Base-by-base conservation (phyloP, 352 stramenopile genomes). In the Globisporangium alternatum region DNA sequence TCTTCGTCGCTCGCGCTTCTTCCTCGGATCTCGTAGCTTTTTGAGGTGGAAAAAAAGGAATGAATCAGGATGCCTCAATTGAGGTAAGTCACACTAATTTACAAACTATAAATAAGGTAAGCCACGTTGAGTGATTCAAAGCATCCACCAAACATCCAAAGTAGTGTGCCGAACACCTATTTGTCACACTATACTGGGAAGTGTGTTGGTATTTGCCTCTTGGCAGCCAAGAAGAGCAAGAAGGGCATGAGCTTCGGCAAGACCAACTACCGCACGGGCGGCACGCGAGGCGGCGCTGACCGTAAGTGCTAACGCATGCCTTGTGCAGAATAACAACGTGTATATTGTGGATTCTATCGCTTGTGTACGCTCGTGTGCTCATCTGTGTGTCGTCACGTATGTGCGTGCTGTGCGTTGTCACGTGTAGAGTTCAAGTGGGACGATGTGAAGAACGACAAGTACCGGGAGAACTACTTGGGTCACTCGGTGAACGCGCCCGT, bases 361-460 rank as follows among this genome's bases (percentile, higher is more conserved):
- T 5, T 7, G 9, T 9, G 12, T 15, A 47, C 21, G n/a, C 45
- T 52, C 6, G 5, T 52, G 17, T 22, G 21, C 31, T 51, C 7
- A 5, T 48, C 19, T 13, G 10, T 48, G 22, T 59, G 30, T 28
- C 44, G 10, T 52, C 22, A 8, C 31, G 49, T 25, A 12, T 5
- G 6, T n/a, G 49, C 60, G 45, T 45, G 37, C 73, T 51, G 19
- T 13, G 4, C 9, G 17, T 8, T 21, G 17, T 41, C 35, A 57
- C 45, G 21, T 28, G 9, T 30, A 93, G 86, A 97, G 53, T 97
- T 97, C 70, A 97, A 96, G 63, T 97, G 91, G 89, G 91, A 97
- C 30, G 91, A 97, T 71, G 91, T 97, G 28, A 97, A 97, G 80
- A 91, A 88, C 61, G 91, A 97, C 74, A 95, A 97, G 72, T 93